Evolutionary conservation across 768 basidiomycete species (phyloP).

Genomic region (Mrakia gelida): DNA sequence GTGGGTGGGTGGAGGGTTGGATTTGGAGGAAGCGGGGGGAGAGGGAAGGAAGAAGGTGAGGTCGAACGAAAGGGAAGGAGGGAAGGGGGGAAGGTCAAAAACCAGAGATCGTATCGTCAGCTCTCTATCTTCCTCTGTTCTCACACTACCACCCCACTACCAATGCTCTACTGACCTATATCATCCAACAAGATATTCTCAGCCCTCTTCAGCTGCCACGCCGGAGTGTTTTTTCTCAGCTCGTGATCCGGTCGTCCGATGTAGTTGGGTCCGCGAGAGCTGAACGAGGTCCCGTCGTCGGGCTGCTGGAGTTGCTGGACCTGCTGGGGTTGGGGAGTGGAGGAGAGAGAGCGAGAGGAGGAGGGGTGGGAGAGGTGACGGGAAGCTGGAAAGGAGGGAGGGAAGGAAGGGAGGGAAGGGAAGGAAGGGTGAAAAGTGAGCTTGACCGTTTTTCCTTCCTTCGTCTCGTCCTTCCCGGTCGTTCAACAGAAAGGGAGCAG

Average conservation of each 20-base stretch:
- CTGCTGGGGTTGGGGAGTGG: neutral
- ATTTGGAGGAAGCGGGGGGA: no score
- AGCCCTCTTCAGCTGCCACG: slow-evolving; percentile 4
- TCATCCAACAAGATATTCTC: slow-evolving; percentile 6
- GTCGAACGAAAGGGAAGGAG: neutral
- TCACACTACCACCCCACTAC: neutral
- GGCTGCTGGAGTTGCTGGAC: no score
- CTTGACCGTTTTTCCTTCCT: neutral
- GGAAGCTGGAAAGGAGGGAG: neutral
- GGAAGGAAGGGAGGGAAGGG: neutral
- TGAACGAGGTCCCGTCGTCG: neutral
- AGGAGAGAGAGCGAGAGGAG: neutral
- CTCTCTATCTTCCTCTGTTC: neutral
- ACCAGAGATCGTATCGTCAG: no score
- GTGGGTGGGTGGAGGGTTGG: neutral
- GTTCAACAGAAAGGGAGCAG: neutral
- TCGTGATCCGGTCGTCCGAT: neutral
- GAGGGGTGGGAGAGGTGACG: neutral
- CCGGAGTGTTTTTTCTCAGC: neutral
- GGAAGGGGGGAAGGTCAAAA: neutral
- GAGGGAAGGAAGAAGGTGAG: neutral
- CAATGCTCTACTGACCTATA: neutral
- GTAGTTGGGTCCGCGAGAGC: neutral
- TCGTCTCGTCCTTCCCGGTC: neutral
- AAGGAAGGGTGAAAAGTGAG: neutral